Conservation (phyloP, 768 basidiomycete genomes). For the Leccinellum albellum region DNA sequence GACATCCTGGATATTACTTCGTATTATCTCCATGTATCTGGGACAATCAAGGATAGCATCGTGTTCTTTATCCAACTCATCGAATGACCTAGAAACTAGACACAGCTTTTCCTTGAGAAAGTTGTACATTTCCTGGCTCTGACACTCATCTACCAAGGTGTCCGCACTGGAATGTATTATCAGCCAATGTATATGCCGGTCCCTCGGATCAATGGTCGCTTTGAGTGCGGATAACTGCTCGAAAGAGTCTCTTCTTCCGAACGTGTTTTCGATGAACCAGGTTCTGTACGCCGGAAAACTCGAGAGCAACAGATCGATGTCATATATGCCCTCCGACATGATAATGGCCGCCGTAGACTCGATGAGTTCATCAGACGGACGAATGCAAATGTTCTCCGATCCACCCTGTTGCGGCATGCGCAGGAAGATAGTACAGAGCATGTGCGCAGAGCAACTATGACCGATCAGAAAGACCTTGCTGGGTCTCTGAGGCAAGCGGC, state of each 20-base stretch:
- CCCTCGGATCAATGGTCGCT: slow-evolving; percentile 36
- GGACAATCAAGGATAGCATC: slow-evolving; percentile 44
- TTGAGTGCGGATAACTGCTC: slow-evolving; percentile 42
- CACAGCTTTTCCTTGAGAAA: slow-evolving; percentile 40
- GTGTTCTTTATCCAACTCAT: slow-evolving; percentile 48
- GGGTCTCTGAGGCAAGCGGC: slow-evolving; percentile 35
- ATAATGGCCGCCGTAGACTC: slow-evolving; percentile 50
- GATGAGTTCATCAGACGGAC: slow-evolving; percentile 43
- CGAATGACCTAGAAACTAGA: slow-evolving; percentile 34
- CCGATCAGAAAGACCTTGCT: slow-evolving; percentile 57
- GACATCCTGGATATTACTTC: slow-evolving; percentile 34
- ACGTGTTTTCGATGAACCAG: slow-evolving; percentile 67
- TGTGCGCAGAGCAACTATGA: slow-evolving; percentile 83
- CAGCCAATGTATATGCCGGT: slow-evolving; percentile 53
- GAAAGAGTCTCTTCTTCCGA: slow-evolving; percentile 53
- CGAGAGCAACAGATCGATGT: slow-evolving; percentile 59
- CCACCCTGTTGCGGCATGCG: slow-evolving; percentile 33
- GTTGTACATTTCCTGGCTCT: slow-evolving; percentile 57
- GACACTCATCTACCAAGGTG: slow-evolving; percentile 56
- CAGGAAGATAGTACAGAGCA: slow-evolving; percentile 68
- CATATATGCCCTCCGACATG: slow-evolving; percentile 76
- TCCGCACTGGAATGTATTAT: slow-evolving; percentile 75
- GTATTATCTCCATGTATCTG: slow-evolving; percentile 45
- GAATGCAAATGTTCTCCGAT: slow-evolving; percentile 34
- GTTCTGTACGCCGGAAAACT: slow-evolving; percentile 64